Percentiles rank a stretch among this genome's conserved stretches.
These are phyloP conservation scores for barrel medic (Medicago truncatula) DNA, from an alignment of 306 rosid genomes.

Conservation along the genomic window MtrunA17r5.0-ANR NC_053047.1:37321001-37321500, in stretches of 20 bases:
- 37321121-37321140: slow-evolving; percentile 93
- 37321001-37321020: slow-evolving; percentile 58
- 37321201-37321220: slow-evolving; percentile 79
- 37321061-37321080: slow-evolving; percentile 52
- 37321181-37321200: slow-evolving; percentile 94
- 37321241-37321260: slow-evolving; percentile 77
- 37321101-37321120: slow-evolving; percentile 93
- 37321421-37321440: no score
- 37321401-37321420: not conserved
- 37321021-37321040: slow-evolving; percentile 61
- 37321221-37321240: slow-evolving; percentile 92
- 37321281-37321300: slow-evolving; percentile 27
- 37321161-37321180: slow-evolving; percentile 98
- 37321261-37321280: slow-evolving; percentile 38
- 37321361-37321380: slow-evolving; percentile 23
- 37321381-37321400: slow-evolving; percentile 28
- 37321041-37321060: slow-evolving; percentile 71
- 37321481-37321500: no score
- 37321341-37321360: slow-evolving; percentile 38
- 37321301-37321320: slow-evolving; percentile 27
- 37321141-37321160: slow-evolving; percentile 98
- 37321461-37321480: no score
- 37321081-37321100: slow-evolving; percentile 85
- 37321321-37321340: slow-evolving; percentile 31
- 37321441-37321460: no score